These are phyloP conservation scores for Eremothecium gossypii DNA, from an alignment of 1,139 yeast species.

Conservation along the genomic window DNA sequence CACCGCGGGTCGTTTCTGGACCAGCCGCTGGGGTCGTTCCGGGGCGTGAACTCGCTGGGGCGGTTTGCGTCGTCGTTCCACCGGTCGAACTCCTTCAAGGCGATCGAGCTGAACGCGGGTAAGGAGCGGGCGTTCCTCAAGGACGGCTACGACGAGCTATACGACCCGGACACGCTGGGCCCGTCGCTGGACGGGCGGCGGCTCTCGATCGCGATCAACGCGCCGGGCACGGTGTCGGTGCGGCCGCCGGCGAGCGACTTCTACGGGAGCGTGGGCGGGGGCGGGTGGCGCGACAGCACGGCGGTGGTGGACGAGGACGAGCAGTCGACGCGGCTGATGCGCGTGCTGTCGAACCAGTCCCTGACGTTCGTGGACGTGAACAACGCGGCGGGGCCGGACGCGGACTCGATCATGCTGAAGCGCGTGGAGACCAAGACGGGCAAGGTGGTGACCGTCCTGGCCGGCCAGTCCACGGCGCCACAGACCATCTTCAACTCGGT, in stretches of 20 bases:
- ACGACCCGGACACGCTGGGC: conserved; percentile 62
- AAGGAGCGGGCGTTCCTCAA: conserved; percentile 40
- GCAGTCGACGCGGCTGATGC: conserved; percentile 3
- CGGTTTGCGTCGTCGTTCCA: conserved; percentile 72
- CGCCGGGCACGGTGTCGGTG: conserved; percentile 16
- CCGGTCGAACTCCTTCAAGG: conserved; percentile 64
- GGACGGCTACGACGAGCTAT: conserved; percentile 49
- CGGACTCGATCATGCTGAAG: conserved; percentile 42
- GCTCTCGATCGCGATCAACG: conserved; percentile 42
- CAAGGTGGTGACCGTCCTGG: conserved; percentile 59
- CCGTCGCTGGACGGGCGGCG: conserved; percentile 59
- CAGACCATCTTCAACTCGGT: conserved; percentile 86
- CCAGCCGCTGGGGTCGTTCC: conserved; percentile 34
- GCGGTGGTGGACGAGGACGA: conserved; percentile 8
- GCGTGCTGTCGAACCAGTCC: conserved; percentile 7
- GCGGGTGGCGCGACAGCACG: conserved; percentile 6
- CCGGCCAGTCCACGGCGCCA: conserved; percentile 78
- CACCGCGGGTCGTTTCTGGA: conserved; percentile 24
- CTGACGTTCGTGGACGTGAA: conserved; percentile 14
- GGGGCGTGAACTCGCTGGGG: conserved; percentile 59
- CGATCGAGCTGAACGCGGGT: conserved; percentile 40
- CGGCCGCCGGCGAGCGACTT: conserved; percentile 20
- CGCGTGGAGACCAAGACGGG: conserved; percentile 69
- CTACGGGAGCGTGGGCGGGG: conserved; percentile 14
- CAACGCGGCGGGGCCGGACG: conserved; percentile 19